Conservation (phyloP, 495 filamentous ascomycete genomes). For the Xylaria acuta region DNA sequence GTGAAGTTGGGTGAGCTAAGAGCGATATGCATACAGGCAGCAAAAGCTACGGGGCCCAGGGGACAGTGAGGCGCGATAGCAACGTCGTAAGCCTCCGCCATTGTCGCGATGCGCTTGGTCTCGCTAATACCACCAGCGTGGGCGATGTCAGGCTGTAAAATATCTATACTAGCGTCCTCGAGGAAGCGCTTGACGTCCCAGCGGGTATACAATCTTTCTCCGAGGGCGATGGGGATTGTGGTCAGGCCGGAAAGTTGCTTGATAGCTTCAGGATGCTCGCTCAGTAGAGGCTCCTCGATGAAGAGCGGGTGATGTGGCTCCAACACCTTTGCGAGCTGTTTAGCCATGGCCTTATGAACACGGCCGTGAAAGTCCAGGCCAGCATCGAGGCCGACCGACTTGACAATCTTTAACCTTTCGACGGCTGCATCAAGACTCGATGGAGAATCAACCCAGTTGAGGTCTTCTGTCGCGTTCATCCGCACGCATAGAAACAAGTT, state of each 20-base stretch:
- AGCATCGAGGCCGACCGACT: conserved; percentile 69
- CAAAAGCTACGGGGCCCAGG: conserved; percentile 73
- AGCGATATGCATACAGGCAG: conserved; percentile 73
- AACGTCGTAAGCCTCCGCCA: conserved; percentile 79
- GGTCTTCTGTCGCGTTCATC: conserved; percentile 82
- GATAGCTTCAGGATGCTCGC: conserved; percentile 72
- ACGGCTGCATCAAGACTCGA: conserved; percentile 64
- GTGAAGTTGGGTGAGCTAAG: conserved; percentile 70
- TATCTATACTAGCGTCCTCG: conserved; percentile 69
- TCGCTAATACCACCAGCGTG: conserved; percentile 79
- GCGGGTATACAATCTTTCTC: conserved; percentile 72
- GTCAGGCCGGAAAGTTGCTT: conserved; percentile 67
- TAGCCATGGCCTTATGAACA: conserved; percentile 79
- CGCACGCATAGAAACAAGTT: too few relatives aligned
- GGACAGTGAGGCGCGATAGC: conserved; percentile 79
- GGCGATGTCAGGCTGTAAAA: conserved; percentile 75
- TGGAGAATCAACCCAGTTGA: conserved; percentile 79
- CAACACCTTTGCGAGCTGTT: conserved; percentile 74
- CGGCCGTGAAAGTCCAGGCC: conserved; percentile 79
- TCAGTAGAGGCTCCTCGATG: conserved; percentile 77
- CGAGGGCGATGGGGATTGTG: conserved; percentile 72
- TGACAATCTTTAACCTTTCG: conserved; percentile 71
- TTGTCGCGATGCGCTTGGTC: conserved; percentile 69
- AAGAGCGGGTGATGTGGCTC: conserved; percentile 75
- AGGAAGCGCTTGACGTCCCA: conserved; percentile 79